phyloP scores from a whole-genome alignment of 2,329 filamentous ascomycete genomes.

The Fusarium sp. region DNA sequence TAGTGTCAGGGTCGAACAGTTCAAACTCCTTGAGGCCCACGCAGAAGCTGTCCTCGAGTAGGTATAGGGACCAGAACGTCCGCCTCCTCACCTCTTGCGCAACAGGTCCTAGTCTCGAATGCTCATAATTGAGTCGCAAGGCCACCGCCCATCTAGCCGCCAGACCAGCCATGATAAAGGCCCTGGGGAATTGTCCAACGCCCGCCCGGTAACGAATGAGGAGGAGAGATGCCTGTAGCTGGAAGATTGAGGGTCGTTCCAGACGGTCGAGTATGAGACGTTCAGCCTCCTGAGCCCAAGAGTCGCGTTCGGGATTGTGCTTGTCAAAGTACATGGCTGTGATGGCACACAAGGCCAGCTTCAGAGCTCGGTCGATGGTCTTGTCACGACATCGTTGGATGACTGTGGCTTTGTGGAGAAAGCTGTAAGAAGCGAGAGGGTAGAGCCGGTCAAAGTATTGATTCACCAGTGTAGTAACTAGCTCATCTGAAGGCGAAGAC shows the following conservation, averaged over 20 bases:
- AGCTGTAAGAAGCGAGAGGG: slow-evolving; percentile 44
- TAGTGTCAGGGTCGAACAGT: slow-evolving; percentile 45
- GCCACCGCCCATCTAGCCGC: slow-evolving; percentile 48
- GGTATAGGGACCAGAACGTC: slow-evolving; percentile 48
- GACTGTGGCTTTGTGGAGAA: slow-evolving; percentile 46
- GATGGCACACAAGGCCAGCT: slow-evolving; percentile 45
- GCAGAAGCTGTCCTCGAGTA: slow-evolving; percentile 49
- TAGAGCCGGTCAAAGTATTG: slow-evolving; percentile 48
- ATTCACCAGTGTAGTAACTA: slow-evolving; percentile 30
- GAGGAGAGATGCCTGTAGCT: slow-evolving; percentile 46
- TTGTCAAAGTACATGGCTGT: slow-evolving; percentile 45
- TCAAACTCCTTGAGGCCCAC: slow-evolving; percentile 49
- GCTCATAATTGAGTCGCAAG: slow-evolving; percentile 49
- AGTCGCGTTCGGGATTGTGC: slow-evolving; percentile 25
- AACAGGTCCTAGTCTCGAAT: slow-evolving; percentile 42
- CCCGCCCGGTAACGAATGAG: slow-evolving; percentile 48
- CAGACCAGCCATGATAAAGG: slow-evolving; percentile 49
- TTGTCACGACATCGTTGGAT: slow-evolving; percentile 47
- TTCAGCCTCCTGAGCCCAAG: slow-evolving; percentile 47
- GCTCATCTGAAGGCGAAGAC: slow-evolving; percentile 36
- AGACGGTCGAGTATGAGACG: slow-evolving; percentile 44
- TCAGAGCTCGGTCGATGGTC: slow-evolving; percentile 46
- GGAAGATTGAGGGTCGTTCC: slow-evolving; percentile 48
- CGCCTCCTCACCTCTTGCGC: slow-evolving; percentile 47
- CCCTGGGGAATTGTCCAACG: slow-evolving; percentile 46